phyloP scores from a whole-genome alignment of 208 protist species.

The Leishmania braziliensis region DNA sequence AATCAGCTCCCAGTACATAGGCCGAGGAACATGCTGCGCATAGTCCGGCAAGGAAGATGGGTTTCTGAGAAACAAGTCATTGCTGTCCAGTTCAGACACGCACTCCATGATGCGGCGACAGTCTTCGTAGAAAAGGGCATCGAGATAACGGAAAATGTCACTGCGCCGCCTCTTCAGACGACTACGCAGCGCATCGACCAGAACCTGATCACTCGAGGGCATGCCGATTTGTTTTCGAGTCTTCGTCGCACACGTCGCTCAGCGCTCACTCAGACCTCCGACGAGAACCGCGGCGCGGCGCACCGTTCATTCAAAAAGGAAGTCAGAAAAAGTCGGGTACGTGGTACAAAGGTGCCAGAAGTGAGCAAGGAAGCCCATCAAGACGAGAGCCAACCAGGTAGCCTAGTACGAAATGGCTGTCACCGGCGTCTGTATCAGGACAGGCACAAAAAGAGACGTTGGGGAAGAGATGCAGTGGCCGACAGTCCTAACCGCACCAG shows the following conservation, averaged over 20 bases:
- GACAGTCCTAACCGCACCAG: background rate
- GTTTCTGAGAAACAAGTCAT: slow-evolving; percentile 54
- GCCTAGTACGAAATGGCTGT: too few species aligned
- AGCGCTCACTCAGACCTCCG: background rate
- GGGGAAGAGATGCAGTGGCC: background rate
- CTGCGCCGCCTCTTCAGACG: slow-evolving; percentile 61
- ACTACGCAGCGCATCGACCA: slow-evolving; percentile 29
- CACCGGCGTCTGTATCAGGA: background rate
- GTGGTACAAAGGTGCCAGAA: background rate
- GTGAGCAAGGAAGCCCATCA: too few species aligned
- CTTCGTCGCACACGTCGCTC: background rate
- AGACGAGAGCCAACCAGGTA: background rate
- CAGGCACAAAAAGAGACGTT: background rate
- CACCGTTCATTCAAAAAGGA: background rate
- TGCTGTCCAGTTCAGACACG: slow-evolving; percentile 41
- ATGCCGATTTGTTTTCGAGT: slow-evolving; percentile 11
- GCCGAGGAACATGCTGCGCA: slow-evolving; percentile 34
- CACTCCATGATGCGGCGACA: slow-evolving; percentile 49
- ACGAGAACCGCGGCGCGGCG: background rate
- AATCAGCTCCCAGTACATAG: slow-evolving; percentile 78
- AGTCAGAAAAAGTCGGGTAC: background rate
- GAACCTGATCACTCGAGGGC: background rate
- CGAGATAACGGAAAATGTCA: slow-evolving; percentile 56
- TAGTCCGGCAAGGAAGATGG: slow-evolving; percentile 63
- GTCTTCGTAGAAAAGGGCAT: slow-evolving; percentile 62